Base-by-base conservation (phyloP, 2,329 filamentous ascomycete genomes). In the Sporothrix pallida region DNA sequence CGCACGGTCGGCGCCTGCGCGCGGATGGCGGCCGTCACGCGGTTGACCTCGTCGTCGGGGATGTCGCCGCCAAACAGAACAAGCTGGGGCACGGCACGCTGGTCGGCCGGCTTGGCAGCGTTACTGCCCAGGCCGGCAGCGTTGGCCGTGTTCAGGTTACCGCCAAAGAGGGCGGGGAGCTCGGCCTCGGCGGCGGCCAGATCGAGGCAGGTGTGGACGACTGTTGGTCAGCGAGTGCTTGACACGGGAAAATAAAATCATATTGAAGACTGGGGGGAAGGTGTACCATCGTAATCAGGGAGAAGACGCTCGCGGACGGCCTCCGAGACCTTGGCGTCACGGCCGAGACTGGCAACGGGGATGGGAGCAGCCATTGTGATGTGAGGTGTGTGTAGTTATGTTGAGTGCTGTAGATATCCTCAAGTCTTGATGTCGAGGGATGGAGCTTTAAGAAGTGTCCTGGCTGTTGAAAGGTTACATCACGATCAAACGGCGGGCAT, bases 131-230 rank as follows among this genome's bases (percentile, higher is more conserved):
- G 72, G 10, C 75, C 75, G 10, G 76, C 76, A 3, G 75, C 58
- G 67, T 74, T 70, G 20, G 63, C 42, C 67, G 92, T 91, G 82
- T 97, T 94, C 72, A 97, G 84, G 81, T 97, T 94, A 80, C 98
- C 95, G 77, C 97, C 97, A 84, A 97, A 98, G 76, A 98, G 92
- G 82, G 93, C 89, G 37, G 95, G 95, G 2, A 94, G 91, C 84
- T 98, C 98, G 76, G 87, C 82, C 77, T 94, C 93, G 76, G 95
- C 95, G 73, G 92, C 90, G 63, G 87, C 84, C 81, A 97, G 97
- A n/a, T 70, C 65, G 31, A 76, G 73, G 72, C 71, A 76, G 6
- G 70, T 75, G 67, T 76, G 76, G 23, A 76, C 75, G 54, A 77
- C 74, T 76, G 62, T 37, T 13, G 12, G 44, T 37, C 26, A 72